A percentile compares a stretch with the other conserved stretches of the same genome.
phyloP scores from a whole-genome alignment of 371 early-diverging fungal species.

The Mucor piriformis region DNA sequence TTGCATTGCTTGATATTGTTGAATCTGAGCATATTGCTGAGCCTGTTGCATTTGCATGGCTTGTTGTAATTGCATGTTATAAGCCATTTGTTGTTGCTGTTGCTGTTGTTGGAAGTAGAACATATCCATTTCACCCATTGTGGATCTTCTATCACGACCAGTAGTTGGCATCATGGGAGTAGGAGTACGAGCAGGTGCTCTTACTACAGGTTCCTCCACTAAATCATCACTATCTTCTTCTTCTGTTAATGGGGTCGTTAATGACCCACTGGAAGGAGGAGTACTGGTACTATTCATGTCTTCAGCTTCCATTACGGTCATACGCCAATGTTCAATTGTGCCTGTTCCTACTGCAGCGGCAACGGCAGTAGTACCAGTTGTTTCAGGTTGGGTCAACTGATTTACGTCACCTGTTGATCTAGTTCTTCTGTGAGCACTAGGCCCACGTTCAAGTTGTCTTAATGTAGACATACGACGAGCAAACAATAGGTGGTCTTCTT shows the following conservation, averaged over 20 bases:
- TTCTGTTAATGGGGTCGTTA: background rate
- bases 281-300: constrained; percentile 2
- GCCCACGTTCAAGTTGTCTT: constrained; percentile 32
- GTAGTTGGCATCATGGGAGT: background rate
- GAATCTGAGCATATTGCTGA: constrained; percentile 32
- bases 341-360: background rate
- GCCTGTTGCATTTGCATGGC: constrained; percentile 37
- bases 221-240: constrained; percentile 8
- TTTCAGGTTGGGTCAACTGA: constrained; percentile 1
- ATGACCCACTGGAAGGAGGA: constrained; percentile 7
- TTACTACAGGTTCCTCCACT: constrained; percentile 20
- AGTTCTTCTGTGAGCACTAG: constrained; percentile 33
- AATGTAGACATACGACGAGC: constrained; percentile 35
- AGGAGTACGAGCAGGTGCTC: background rate
- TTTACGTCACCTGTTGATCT: constrained; percentile 28
- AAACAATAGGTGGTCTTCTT: constrained; percentile 16
- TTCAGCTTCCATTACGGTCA: constrained; percentile 26
- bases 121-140: constrained; percentile 43
- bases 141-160: constrained; percentile 28
- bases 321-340: constrained; percentile 32
- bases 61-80: constrained; percentile 32
- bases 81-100: constrained; percentile 23
- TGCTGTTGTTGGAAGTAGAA: constrained; percentile 28
- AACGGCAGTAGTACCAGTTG: background rate
- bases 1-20: constrained; percentile 38